Evolutionary conservation across 129 eudicot genomes (phyloP), one percentile per base, ranked within the genome.

Genomic region (Artemisia argyi): DNA sequence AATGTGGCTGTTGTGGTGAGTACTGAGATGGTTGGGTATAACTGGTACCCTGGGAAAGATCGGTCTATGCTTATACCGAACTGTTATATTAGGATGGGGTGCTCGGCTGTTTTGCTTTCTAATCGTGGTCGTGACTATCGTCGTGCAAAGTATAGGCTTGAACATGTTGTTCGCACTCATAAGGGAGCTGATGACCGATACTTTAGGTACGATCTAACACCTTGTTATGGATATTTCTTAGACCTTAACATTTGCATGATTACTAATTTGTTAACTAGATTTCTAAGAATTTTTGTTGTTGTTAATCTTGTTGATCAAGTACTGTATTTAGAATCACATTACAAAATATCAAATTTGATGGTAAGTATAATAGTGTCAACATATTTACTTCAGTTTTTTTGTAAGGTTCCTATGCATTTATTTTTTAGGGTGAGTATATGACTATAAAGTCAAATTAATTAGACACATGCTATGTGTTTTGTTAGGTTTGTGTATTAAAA

Each of bases 21-120:
- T 58, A 87, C 97, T 4, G 98, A 94, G 80, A 87, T 87, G 92
- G 99, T 95, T 1, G 99, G 94, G 19, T 95, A 82, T 30, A 95
- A 95, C 47, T 95, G 99, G 99, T 95, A 95, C 66, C 91, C 96
- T 0, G 99, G 99, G 0, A 73, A 74, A 14, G 91, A 90, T 7
- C 83, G 97, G n/a, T 95, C 99, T 6, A 95, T 95, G 99, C 88
- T 95, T 2, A 83, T 95, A 17, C 95, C 99, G 0, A 95, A 95
- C n/a, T 95, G 99, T 63, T 95, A 86, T 65, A 88, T 95, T 13
- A 77, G 99, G 24, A 95, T 95, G 97, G 99, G 99, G 5, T 86
- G 97, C 83, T 95, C 99, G 12, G 99, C 99, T 51, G 82, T 95
- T 19, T 68, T 90, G 46, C 86, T 95, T 18, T 95, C 99, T 1